Evolutionary conservation across 352 stramenopile species (phyloP).

Genomic region (Phytophthora idaei): DNA sequence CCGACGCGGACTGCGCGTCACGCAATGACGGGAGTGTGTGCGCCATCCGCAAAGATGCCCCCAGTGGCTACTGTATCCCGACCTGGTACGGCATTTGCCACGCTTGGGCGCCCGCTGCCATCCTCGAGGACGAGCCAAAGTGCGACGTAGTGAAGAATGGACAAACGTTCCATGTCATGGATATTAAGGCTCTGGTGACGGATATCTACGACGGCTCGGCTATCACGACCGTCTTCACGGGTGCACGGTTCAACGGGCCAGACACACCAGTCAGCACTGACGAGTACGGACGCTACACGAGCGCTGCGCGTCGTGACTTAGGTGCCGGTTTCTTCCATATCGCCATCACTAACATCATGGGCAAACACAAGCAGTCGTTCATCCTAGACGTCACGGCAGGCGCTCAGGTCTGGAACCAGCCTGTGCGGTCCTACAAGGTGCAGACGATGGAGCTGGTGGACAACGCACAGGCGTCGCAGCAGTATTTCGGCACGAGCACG

Average conservation of each 20-base stretch:
- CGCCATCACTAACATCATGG: constrained; percentile 54
- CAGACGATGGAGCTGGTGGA: constrained; percentile 39
- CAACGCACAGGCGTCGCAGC: constrained; percentile 22
- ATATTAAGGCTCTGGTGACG: constrained; percentile 56
- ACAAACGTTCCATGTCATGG: constrained; percentile 48
- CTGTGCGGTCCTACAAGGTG: constrained; percentile 51
- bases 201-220: constrained; percentile 44
- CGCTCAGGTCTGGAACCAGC: constrained; percentile 64
- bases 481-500: constrained; percentile 38
- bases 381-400: constrained; percentile 48
- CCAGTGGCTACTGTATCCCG: constrained; percentile 46
- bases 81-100: constrained; percentile 57
- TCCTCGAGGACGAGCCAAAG: constrained; percentile 45
- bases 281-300: constrained; percentile 51
- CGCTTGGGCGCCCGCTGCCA: constrained; percentile 45
- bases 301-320: constrained; percentile 48
- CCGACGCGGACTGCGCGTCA: constrained; percentile 25
- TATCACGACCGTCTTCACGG: constrained; percentile 47
- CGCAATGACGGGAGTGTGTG: constrained; percentile 36
- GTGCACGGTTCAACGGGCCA: constrained; percentile 44
- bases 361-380: constrained; percentile 48
- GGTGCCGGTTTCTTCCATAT: constrained; percentile 59
- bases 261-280: constrained; percentile 30
- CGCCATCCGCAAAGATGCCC: constrained; percentile 27
- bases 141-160: constrained; percentile 47